Evolutionary conservation across 805 yeast genomes (phyloP).

Genomic region (Wickerhamiella sergipiensis): DNA sequence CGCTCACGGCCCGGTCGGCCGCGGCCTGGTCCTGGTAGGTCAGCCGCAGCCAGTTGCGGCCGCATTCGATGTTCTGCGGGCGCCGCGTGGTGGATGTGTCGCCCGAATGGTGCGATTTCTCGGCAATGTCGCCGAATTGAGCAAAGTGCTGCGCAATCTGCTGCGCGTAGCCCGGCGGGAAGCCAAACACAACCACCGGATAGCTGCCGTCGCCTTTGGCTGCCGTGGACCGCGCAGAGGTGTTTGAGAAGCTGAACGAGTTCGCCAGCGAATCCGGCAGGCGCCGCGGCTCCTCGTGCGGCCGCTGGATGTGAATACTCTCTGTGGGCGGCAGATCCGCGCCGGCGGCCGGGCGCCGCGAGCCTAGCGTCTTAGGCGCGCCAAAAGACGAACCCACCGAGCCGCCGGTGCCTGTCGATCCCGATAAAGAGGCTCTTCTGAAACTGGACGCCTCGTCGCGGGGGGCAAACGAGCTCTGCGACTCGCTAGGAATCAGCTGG

Average conservation of each 20-base stretch:
- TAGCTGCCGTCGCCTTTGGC: slow-evolving; percentile 36
- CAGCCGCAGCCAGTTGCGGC: slow-evolving; percentile 81
- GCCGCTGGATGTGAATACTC: not conserved
- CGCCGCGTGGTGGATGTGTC: slow-evolving; percentile 39
- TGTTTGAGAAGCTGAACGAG: slow-evolving; percentile 1
- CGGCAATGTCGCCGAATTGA: slow-evolving; percentile 68
- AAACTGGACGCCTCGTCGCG: not conserved
- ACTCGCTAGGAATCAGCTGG: slow-evolving; percentile 14
- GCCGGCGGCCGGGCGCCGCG: slow-evolving; percentile 1
- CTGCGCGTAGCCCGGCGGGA: slow-evolving; percentile 61
- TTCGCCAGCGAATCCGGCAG: not conserved
- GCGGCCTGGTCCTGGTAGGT: slow-evolving; percentile 65
- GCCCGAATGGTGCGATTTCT: slow-evolving; percentile 18
- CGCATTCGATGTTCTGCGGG: slow-evolving; percentile 58
- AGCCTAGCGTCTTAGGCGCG: not conserved
- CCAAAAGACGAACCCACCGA: slow-evolving; percentile 1
- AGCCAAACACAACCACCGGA: slow-evolving; percentile 68
- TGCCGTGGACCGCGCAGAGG: slow-evolving; percentile 6
- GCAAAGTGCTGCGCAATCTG: slow-evolving; percentile 58
- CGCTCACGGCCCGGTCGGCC: slow-evolving; percentile 73
- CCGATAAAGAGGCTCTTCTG: not conserved
- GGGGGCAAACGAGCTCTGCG: slow-evolving; percentile 16
- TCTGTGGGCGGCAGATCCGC: slow-evolving; percentile 2
- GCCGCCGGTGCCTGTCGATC: not conserved
- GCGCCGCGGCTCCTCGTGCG: not conserved